phyloP scores from a whole-genome alignment of 164 flowering plant species.

The Houttuynia cordata region DNA sequence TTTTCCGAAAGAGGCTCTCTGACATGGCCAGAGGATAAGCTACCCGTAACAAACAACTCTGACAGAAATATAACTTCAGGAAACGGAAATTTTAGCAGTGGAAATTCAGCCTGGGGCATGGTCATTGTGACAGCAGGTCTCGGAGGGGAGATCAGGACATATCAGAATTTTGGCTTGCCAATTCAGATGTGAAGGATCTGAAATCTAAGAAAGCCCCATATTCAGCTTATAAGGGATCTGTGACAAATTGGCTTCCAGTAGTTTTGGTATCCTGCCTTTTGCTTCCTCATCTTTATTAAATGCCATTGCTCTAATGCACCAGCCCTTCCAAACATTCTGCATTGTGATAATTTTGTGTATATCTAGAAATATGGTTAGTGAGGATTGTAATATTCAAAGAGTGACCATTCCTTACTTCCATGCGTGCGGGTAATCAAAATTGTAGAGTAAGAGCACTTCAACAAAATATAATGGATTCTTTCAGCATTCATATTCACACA shows the following conservation, averaged over 20 bases:
- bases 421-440: constrained; percentile 4
- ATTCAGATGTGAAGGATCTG: constrained; percentile 32
- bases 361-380: constrained; percentile 10
- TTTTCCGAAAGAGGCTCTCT: constrained; percentile 57
- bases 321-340: neutral
- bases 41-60: constrained; percentile 20
- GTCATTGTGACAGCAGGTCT: constrained; percentile 89
- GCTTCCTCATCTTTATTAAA: neutral
- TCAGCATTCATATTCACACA: no score
- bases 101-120: constrained; percentile 76
- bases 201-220: neutral
- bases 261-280: no score
- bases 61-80: constrained; percentile 36
- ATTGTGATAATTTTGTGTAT: constrained; percentile 9
- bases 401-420: constrained; percentile 4
- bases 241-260: neutral
- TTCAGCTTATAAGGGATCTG: neutral
- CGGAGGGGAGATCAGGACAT: constrained; percentile 72
- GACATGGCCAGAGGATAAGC: constrained; percentile 87
- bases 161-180: constrained; percentile 91
- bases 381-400: constrained; percentile 9
- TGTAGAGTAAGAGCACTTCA: no score
- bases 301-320: neutral
- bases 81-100: constrained; percentile 37
- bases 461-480: no score